phyloP scores from a whole-genome alignment of 2,329 filamentous ascomycete genomes.

The Knufia fluminis region DNA sequence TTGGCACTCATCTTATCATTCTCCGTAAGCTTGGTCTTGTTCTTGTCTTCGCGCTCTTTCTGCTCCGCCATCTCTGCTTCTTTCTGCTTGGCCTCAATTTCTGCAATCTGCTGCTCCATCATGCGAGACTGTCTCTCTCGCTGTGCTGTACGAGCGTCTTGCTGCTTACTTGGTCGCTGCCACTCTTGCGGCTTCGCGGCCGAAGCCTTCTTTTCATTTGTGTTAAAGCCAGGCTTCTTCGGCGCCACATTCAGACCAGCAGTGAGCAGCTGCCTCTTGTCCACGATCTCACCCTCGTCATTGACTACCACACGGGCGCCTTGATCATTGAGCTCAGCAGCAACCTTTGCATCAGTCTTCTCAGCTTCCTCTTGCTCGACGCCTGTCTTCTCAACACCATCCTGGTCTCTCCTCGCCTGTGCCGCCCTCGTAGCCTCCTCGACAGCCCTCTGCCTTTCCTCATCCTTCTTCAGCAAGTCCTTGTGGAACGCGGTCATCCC shows the following conservation, averaged over 20 bases:
- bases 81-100: slow-evolving; percentile 44
- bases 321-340: slow-evolving; percentile 43
- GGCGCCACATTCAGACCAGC: slow-evolving; percentile 53
- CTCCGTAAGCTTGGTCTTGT: slow-evolving; percentile 50
- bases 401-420: slow-evolving; percentile 26
- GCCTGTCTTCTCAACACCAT: slow-evolving; percentile 24
- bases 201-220: slow-evolving; percentile 2
- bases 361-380: slow-evolving; percentile 25
- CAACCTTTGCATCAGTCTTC: slow-evolving; percentile 45
- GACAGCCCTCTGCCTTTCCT: slow-evolving; percentile 47
- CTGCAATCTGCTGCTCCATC: slow-evolving; percentile 51
- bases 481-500: slow-evolving; percentile 51
- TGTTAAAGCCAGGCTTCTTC: slow-evolving; percentile 35
- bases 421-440: slow-evolving; percentile 46
- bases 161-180: slow-evolving; percentile 24
- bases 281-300: slow-evolving; percentile 55
- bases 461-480: slow-evolving; percentile 49
- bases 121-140: slow-evolving; percentile 51
- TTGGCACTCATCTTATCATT: slow-evolving; percentile 51
- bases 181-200: slow-evolving; percentile 11
- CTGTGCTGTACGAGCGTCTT: slow-evolving; percentile 35
- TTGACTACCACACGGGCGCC: slow-evolving; percentile 49
- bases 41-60: slow-evolving; percentile 45
- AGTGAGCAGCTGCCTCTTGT: slow-evolving; percentile 53
- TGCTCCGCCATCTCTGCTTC: slow-evolving; percentile 49